phyloP scores from a whole-genome alignment of 768 basidiomycete genomes.

The Phallus indusiatus region DNA sequence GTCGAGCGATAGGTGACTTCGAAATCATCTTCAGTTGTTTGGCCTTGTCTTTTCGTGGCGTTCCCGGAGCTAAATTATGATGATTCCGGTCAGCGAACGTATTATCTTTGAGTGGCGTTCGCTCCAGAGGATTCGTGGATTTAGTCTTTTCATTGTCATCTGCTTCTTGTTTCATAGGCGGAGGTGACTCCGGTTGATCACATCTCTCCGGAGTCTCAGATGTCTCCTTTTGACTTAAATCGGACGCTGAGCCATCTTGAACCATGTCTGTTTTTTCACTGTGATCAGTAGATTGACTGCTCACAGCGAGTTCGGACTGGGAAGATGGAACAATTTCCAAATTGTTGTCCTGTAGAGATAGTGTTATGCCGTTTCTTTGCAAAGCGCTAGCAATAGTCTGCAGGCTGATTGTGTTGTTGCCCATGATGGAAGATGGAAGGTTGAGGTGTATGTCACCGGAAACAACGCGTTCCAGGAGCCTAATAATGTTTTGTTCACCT shows the following conservation, averaged over 20 bases:
- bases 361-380: conserved; percentile 1
- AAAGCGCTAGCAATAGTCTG: conserved; percentile 3
- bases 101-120: conserved; percentile 6
- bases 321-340: background rate
- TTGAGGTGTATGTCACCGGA: conserved; percentile 5
- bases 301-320: background rate
- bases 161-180: background rate
- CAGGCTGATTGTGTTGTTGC: background rate
- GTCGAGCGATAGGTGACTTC: background rate
- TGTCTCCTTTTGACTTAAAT: background rate
- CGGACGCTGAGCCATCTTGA: background rate
- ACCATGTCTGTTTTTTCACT: background rate
- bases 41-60: conserved; percentile 2
- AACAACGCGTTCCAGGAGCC: conserved; percentile 8
- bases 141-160: background rate
- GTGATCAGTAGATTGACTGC: background rate
- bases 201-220: background rate
- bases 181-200: background rate
- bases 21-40: conserved; percentile 2
- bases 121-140: background rate
- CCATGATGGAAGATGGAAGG: background rate
- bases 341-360: background rate
- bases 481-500: conserved; percentile 8
- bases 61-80: conserved; percentile 4
- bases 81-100: conserved; percentile 1